Conservation (phyloP, 148 eudicot genomes). For the Mesembryanthemum crystallinum region DNA sequence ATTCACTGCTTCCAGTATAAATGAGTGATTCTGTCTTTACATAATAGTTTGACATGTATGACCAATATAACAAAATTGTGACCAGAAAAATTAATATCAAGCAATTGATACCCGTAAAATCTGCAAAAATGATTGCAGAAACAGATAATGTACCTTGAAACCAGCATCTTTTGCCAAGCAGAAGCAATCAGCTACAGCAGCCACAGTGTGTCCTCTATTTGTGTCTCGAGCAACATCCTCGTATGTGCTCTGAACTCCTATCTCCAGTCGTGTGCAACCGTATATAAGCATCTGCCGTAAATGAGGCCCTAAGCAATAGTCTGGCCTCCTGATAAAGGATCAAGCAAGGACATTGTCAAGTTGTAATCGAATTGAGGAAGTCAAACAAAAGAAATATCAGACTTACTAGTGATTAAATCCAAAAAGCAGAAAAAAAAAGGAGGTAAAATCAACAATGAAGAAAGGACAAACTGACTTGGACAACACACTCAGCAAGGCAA, state of each 20-base stretch:
- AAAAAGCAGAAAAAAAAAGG: not conserved
- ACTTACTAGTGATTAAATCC: not conserved
- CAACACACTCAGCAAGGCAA: not conserved
- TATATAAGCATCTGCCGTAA: constrained; percentile 92
- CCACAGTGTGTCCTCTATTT: constrained; percentile 98
- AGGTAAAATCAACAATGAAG: not conserved
- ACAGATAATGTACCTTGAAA: constrained; percentile 61
- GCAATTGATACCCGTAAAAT: not conserved
- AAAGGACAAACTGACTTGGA: not conserved
- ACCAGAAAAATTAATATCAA: not conserved
- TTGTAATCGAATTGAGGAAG: not conserved
- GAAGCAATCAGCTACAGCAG: constrained; percentile 99
- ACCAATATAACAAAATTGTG: not conserved
- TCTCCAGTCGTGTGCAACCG: constrained; percentile 96
- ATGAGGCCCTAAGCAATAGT: constrained; percentile 98
- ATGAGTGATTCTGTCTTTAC: not conserved
- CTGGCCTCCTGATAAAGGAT: constrained; percentile 73
- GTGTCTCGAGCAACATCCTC: constrained; percentile 99
- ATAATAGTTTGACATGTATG: not conserved
- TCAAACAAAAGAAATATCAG: not conserved
- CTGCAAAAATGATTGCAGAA: not conserved
- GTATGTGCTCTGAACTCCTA: constrained; percentile 97
- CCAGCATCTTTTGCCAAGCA: constrained; percentile 99
- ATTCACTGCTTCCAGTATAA: not conserved
- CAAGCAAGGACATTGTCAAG: constrained; percentile 8